Evolutionary conservation across 345 rosid species (phyloP), one percentile per base, ranked within the genome.

Genomic region (Raphanus sativus): DNA sequence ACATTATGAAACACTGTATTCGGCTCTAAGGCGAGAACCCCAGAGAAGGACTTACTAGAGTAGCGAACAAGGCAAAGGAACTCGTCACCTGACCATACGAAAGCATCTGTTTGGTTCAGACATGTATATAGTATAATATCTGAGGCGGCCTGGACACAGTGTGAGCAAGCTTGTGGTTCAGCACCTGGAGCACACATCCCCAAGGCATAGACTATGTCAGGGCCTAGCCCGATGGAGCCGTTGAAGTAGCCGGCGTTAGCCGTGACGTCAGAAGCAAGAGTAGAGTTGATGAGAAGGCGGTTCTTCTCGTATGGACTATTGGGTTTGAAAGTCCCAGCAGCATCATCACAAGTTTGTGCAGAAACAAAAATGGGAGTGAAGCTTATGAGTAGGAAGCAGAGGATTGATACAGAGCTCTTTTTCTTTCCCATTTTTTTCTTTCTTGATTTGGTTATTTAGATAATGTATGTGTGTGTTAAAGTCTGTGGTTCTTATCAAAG

Each of bases 41-140:
- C 80, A 0, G 26, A 70, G 59, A 16, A 59, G 13, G 77, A 34
- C 6, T 60, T 59, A 62, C 66, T 80, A 24, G 90, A 26, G 75
- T 87, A 89, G 8, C 86, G 85, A 8, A 85, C 62, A 76, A 80
- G 62, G 61, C 92, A 87, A 32, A 62, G 7, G 30, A 13, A 32
- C 7, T 64, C 25, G 0, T 54, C 5, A n/a, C 83, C 85, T 8
- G 10, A 32, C 84, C 87, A 83, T 16, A 64, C 62, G 25, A 75
- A 60, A 21, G 76, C 89, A 5, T 85, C 83, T 17, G 66, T 77
- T 25, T 64, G 77, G 74, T 64, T 68, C 1, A 64, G 67, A 29
- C 89, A 87, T 12, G 1, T 38, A 3, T 17, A 24, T 42, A 65
- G 16, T 33, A 81, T 45, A 6, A 0, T 3, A 6, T 42, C 16